Base-by-base conservation (phyloP, 1,139 yeast species). In the Debaryomyces sp. region DNA sequence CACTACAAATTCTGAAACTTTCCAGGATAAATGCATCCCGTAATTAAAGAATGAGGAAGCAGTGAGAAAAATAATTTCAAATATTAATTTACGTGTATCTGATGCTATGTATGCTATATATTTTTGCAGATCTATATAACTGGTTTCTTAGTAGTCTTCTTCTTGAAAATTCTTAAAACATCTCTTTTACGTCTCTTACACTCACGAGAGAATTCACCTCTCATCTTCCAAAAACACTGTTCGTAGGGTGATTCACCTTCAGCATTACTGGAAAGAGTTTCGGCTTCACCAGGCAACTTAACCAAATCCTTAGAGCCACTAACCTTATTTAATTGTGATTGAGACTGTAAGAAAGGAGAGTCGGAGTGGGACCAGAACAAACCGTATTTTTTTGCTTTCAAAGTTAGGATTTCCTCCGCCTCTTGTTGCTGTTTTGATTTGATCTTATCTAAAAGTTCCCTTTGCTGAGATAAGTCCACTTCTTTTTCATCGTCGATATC, bases 341-440 rank as follows among this genome's bases (percentile, higher is more conserved):
- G 98, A 0, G 97, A 85, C 46, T 80, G 81, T 57, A 92, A 73
- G 66, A 89, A 94, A 0, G 97, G 97, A 0, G 97, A 91, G 27
- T 87, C 88, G 10, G 76, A 73, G 63, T 92, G 97, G 2, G 85
- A 71, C 79, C 96, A 92, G 66, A 92, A 92, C 30, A 92, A 72
- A 0, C 94, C 92, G 44, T 71, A 62, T 33, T 55, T 46, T 33
- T 48, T 50, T 9, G 33, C 18, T 13, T 12, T 23, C 5, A 38
- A 23, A 29, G 49, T 21, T 44, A 48, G 40, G 42, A 50, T 23
- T 34, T 46, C 43, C 45, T 42, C 47, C 39, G 50, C 52, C 18
- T 59, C 61, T 45, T 64, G 65, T 51, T 63, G 59, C 48, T 68
- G 73, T 43, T 69, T 70, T 24, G 54, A 47, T 53, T 67, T 67